Conservation (phyloP, 139 green algal genomes). For the Diplosphaera chodatii region DNA sequence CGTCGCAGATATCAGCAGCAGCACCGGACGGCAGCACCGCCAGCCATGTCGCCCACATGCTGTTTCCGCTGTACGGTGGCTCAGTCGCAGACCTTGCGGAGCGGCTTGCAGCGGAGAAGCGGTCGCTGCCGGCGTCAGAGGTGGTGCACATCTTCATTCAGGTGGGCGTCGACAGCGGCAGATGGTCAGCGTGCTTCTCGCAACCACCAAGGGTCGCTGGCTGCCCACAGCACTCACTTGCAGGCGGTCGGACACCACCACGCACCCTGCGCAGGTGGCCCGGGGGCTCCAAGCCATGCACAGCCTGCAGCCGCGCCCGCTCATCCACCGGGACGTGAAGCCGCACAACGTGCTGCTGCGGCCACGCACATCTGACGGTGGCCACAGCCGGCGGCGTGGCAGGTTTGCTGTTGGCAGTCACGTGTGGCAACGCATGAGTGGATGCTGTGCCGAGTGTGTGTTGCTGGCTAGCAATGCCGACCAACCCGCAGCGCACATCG, state of each 20-base stretch:
- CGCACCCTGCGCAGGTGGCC: constrained; percentile 43
- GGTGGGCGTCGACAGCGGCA: constrained; percentile 32
- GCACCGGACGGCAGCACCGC: constrained; percentile 2
- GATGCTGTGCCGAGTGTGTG: too few species aligned
- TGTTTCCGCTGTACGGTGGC: constrained; percentile 48
- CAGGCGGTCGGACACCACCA: too few species aligned
- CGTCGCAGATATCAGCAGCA: constrained; percentile 9
- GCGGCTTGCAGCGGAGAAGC: constrained; percentile 10
- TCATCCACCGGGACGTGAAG: constrained; percentile 84
- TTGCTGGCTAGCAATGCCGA: too few species aligned
- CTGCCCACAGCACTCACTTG: too few species aligned
- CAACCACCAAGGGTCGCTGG: too few species aligned
- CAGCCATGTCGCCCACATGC: constrained; percentile 33
- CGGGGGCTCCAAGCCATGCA: constrained; percentile 63
- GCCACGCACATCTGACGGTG: constrained; percentile 1
- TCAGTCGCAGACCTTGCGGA: constrained; percentile 44
- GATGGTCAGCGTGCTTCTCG: too few species aligned
- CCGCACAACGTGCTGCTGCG: constrained; percentile 79
- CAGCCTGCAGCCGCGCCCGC: constrained; percentile 19
- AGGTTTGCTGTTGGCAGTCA: not conserved
- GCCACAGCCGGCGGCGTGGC: constrained; percentile 7
- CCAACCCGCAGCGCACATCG: too few species aligned
- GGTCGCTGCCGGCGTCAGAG: constrained; percentile 24
- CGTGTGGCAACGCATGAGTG: too few species aligned
- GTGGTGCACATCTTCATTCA: constrained; percentile 55